phyloP scores from a whole-genome alignment of 306 rosid species.

The Dalbergia cochinchinensis region DNA sequence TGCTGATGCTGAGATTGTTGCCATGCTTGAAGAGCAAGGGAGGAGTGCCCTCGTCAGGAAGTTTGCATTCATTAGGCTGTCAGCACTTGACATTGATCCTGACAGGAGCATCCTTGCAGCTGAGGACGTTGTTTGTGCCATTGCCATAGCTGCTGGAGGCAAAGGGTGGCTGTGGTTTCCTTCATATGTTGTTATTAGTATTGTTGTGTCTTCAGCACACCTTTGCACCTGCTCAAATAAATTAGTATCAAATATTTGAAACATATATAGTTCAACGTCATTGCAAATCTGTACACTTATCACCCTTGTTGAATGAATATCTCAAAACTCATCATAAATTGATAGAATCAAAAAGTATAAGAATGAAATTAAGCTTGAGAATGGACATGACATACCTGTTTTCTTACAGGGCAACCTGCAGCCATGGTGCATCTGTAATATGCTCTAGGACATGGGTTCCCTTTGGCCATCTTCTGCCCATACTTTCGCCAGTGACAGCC shows the following conservation, averaged over 20 bases:
- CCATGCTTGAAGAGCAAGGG: conserved; percentile 89
- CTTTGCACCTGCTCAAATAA: conserved; percentile 73
- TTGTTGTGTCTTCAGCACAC: conserved; percentile 83
- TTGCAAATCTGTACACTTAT: too few species aligned
- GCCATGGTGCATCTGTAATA: conserved; percentile 98
- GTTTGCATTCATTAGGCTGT: conserved; percentile 78
- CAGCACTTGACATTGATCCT: conserved; percentile 85
- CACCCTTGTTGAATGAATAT: too few species aligned
- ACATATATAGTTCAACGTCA: not conserved
- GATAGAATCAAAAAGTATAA: not conserved
- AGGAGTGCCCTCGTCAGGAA: conserved; percentile 72
- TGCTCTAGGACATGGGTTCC: conserved; percentile 98
- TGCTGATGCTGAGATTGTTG: conserved; percentile 93
- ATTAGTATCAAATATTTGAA: not conserved
- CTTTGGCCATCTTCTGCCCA: conserved; percentile 97
- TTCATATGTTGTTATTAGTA: conserved; percentile 86
- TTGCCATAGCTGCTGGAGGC: conserved; percentile 90
- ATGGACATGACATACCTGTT: conserved; percentile 64
- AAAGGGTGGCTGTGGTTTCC: conserved; percentile 92
- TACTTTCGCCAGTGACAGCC: conserved; percentile 99
- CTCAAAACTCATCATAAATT: not conserved
- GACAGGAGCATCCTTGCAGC: conserved; percentile 82
- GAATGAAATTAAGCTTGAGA: conserved; percentile 1
- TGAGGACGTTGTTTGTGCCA: conserved; percentile 85
- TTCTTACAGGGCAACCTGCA: conserved; percentile 89